Evolutionary conservation across 805 yeast genomes (phyloP), one percentile per base, ranked within the genome.

Genomic region (Saccharomyces jurei): DNA sequence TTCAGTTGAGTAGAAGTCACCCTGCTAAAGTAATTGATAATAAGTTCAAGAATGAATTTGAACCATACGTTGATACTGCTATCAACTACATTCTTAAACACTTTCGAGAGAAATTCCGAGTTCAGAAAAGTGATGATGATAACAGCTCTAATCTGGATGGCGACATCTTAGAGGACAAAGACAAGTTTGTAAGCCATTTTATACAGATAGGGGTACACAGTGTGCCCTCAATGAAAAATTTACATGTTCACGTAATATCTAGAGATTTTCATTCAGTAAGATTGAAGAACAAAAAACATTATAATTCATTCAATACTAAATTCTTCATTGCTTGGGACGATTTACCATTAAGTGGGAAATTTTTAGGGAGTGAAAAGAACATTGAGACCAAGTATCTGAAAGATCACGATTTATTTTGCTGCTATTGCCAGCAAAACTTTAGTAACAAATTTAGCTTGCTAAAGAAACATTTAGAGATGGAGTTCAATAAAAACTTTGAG

Each of bases 171-270:
- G 36, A 51, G 14, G 62, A 64, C 5, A 57, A 60, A n/a, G 54
- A 51, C 9, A 48, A 48, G 2, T 67, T 68, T 50, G 44, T 60
- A 3, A 57, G 58, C 5, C 51, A 57, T 1, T 67, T 66, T 41
- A 71, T 86, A 8, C 71, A 72, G 56, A 78, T 77, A 8, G 92
- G 95, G 0, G 76, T 87, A 27, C 96, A 88, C 68, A 68, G 86
- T 4, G 77, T 77, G 1, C 96, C 96, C 2, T 83, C 90, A 0
- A 65, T 87, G 77, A 69, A 68, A 44, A 86, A 88, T 64, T 61
- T 87, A 48, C 96, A 88, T 63, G 71, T 88, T 21, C 96, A 88
- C 70, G 81, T 88, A 26, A 74, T 88, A 50, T 82, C 90, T 0
- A 73, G 71, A 50, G 96, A 88, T 67, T 78, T 84, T 62, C 62